Evolutionary conservation across 2,329 filamentous ascomycete species (phyloP).

Genomic region (Orbilia javanica): DNA sequence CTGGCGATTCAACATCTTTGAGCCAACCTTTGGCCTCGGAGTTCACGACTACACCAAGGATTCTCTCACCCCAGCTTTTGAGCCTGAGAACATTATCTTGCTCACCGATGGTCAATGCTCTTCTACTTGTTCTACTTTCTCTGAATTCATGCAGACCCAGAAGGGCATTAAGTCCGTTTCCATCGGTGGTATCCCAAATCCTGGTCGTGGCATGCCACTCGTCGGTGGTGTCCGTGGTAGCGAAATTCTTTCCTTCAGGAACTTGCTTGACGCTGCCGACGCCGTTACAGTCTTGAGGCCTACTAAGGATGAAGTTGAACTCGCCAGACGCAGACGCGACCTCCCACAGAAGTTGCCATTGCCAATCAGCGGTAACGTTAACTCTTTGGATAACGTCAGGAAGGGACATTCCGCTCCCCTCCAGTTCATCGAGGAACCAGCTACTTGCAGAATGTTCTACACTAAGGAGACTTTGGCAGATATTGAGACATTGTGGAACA

Average conservation of each 20-base stretch:
- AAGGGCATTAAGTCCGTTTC: constrained; percentile 71
- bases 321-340: constrained; percentile 31
- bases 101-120: constrained; percentile 73
- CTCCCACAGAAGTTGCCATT: constrained; percentile 50
- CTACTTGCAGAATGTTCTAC: constrained; percentile 70
- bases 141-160: constrained; percentile 70
- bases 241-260: constrained; percentile 44
- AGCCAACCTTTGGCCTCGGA: constrained; percentile 68
- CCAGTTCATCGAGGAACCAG: constrained; percentile 68
- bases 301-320: constrained; percentile 30
- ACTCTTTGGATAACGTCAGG: constrained; percentile 51
- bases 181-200: constrained; percentile 67
- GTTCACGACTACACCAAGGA: constrained; percentile 69
- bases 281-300: constrained; percentile 41
- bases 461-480: constrained; percentile 69
- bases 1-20: constrained; percentile 65
- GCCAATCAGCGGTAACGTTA: constrained; percentile 55
- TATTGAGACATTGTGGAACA: constrained; percentile 68
- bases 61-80: constrained; percentile 69
- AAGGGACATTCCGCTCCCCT: constrained; percentile 64
- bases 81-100: constrained; percentile 72
- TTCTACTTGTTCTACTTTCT: constrained; percentile 72
- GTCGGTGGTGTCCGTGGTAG: constrained; percentile 56
- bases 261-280: constrained; percentile 43
- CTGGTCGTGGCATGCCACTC: constrained; percentile 44